A percentile compares a stretch with the other conserved stretches of the same genome.
These are phyloP conservation scores for Aspergillus luchuensis DNA, from an alignment of 2,329 filamentous ascomycete species.

Conservation along the genomic window DNA sequence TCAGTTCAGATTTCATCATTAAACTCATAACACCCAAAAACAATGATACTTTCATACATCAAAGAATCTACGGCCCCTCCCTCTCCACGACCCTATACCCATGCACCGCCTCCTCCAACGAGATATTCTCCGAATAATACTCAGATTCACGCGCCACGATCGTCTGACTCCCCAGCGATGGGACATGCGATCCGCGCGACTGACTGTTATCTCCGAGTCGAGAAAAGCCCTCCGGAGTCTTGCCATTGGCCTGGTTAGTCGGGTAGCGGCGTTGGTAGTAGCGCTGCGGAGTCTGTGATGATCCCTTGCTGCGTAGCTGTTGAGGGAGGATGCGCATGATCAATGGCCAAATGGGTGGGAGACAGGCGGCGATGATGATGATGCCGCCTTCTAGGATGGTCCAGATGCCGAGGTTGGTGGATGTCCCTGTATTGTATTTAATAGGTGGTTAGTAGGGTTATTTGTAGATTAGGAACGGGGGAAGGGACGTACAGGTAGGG, in stretches of 20 bases:
- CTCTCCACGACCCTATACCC: neutral
- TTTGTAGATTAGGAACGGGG: too few species aligned
- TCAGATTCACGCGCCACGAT: neutral
- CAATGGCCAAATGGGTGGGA: constrained; percentile 27
- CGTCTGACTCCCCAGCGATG: neutral
- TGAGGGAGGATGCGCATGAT: constrained; percentile 12
- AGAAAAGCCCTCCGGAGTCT: constrained; percentile 7
- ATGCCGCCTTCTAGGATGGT: constrained; percentile 23
- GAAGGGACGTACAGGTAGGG: constrained; percentile 19
- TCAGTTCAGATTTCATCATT: neutral
- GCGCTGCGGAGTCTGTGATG: neutral
- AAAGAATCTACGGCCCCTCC: neutral
- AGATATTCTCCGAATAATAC: neutral
- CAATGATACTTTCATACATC: too few species aligned
- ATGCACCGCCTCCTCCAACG: neutral
- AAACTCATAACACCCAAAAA: neutral
- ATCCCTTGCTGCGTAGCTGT: constrained; percentile 8
- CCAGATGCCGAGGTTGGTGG: constrained; percentile 22
- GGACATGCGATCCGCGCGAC: neutral
- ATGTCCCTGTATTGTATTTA: constrained; percentile 15
- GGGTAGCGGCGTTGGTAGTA: neutral
- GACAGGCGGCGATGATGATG: constrained; percentile 27
- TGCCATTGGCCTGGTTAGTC: constrained; percentile 4
- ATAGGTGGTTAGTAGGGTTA: neutral
- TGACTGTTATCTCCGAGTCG: constrained; percentile 1